These are phyloP conservation scores for Herpotrichia juniperi DNA, from an alignment of 2,329 filamentous ascomycete genomes.

Conservation along the genomic window DNA sequence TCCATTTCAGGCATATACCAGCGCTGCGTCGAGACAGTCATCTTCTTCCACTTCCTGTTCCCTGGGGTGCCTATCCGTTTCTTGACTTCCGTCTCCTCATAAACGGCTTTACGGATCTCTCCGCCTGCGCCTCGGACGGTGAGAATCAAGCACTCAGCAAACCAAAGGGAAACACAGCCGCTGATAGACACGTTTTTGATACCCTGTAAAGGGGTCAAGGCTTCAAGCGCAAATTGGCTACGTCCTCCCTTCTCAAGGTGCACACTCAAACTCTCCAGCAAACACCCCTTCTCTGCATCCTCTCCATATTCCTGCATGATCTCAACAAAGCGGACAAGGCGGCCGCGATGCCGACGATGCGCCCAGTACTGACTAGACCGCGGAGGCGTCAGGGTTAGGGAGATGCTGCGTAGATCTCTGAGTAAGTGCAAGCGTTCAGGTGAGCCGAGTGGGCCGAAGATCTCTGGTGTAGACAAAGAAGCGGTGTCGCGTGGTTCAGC, in stretches of 20 bases:
- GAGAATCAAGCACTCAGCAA: conserved; percentile 21
- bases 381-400: conserved; percentile 1
- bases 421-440: conserved; percentile 15
- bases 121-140: conserved; percentile 26
- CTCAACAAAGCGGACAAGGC: conserved; percentile 25
- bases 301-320: conserved; percentile 25
- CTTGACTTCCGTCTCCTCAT: conserved; percentile 18
- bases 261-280: conserved; percentile 12
- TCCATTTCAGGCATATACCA: conserved; percentile 28
- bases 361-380: conserved; percentile 12
- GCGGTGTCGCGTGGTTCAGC: conserved; percentile 5
- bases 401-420: conserved; percentile 24
- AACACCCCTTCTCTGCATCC: conserved; percentile 17
- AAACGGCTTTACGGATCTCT: conserved; percentile 19
- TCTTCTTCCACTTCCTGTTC: conserved; percentile 4
- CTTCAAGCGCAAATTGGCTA: conserved; percentile 20
- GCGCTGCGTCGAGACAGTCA: conserved; percentile 11
- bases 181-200: conserved; percentile 20
- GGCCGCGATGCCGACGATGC: conserved; percentile 20
- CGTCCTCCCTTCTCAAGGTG: background rate
- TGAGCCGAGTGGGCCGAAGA: conserved; percentile 23
- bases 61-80: background rate
- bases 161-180: conserved; percentile 25
- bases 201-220: conserved; percentile 19
- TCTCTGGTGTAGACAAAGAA: conserved; percentile 18